Base-by-base conservation (phyloP, 345 rosid species). In the Clarkia xantiana region DNA sequence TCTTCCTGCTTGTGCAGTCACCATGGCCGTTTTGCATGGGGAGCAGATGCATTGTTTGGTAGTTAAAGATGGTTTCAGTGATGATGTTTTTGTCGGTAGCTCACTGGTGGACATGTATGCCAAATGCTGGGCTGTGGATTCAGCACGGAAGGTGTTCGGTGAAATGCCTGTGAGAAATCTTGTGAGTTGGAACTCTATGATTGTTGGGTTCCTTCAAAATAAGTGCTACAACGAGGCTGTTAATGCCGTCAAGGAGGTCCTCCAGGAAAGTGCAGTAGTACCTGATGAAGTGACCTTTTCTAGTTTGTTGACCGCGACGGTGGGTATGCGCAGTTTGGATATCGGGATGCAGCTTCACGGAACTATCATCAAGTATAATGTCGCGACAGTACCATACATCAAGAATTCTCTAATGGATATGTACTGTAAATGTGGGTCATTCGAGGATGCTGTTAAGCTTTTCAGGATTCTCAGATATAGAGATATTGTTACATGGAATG, bases 151-250 rank as follows among this genome's bases (percentile, higher is more conserved):
- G 64, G 44, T 68, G 66, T 75, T 78, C 29, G 81, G 52, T 38
- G 63, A 67, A 60, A 67, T 71, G 70, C 67, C 81, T 18, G 48
- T 61, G 7, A 67, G 67, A 47, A 70, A 67, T 45, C 68, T 70
- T 41, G 73, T 70, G 52, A 60, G 73, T 16, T 74, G 75, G 72
- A 74, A 65, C 49, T 60, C 78, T 13, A 58, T 69, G 67, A 64
- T 69, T 40, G 71, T 70, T 54, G 79, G 75, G 25, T 67, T 34
- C 50, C 57, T 64, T 44, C 63, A 55, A 8, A 70, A 67, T 44
- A 39, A 36, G 49, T 43, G 47, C 20, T 62, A 60, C 1, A 48
- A 46, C 18, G 40, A 5, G 45, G 67, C 73, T 0, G 14, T 64
- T 53, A 47, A 22, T 14, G 39, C 41, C 10, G 63, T 75, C 49